phyloP scores from a whole-genome alignment of 2,329 filamentous ascomycete species.

The Cadophora luteo-olivacea region DNA sequence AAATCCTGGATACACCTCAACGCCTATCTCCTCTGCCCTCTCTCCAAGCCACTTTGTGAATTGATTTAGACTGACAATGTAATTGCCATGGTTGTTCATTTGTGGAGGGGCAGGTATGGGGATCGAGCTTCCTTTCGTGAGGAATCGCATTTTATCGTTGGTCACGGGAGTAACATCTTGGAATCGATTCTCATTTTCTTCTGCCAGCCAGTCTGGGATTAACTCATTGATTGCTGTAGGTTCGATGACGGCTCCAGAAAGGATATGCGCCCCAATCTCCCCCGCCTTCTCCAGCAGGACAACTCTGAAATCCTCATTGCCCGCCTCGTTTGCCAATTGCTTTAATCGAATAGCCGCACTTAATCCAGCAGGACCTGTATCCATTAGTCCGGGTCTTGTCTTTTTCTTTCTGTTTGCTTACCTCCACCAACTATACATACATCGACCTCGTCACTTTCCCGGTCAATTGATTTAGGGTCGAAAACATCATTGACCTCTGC shows the following conservation, averaged over 20 bases:
- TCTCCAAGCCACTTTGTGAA: conserved; percentile 96
- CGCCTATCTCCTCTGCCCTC: conserved; percentile 92
- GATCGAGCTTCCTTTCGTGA: conserved; percentile 80
- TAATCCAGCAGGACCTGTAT: conserved; percentile 81
- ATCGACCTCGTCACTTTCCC: conserved; percentile 92
- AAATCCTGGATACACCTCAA: conserved; percentile 96
- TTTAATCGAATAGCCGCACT: conserved; percentile 93
- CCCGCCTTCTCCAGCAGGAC: conserved; percentile 93
- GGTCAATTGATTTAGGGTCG: conserved; percentile 73
- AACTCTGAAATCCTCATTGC: conserved; percentile 95
- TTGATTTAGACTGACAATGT: conserved; percentile 94
- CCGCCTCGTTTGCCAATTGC: conserved; percentile 91
- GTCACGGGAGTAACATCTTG: conserved; percentile 84
- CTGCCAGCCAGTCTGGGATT: conserved; percentile 89
- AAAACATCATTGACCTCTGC: conserved; percentile 62
- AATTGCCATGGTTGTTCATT: conserved; percentile 98
- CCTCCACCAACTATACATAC: conserved; percentile 95
- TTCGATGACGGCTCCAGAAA: conserved; percentile 95
- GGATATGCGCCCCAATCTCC: conserved; percentile 91
- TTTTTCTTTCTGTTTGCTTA: conserved; percentile 45
- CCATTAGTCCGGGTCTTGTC: conserved; percentile 27
- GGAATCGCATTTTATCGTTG: conserved; percentile 88
- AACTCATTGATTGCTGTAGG: conserved; percentile 88
- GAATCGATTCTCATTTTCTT: conserved; percentile 88
- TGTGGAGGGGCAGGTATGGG: conserved; percentile 90